These are phyloP conservation scores for Aspergillus calidoustus DNA, from an alignment of 2,329 filamentous ascomycete genomes.

Conservation along the genomic window DNA sequence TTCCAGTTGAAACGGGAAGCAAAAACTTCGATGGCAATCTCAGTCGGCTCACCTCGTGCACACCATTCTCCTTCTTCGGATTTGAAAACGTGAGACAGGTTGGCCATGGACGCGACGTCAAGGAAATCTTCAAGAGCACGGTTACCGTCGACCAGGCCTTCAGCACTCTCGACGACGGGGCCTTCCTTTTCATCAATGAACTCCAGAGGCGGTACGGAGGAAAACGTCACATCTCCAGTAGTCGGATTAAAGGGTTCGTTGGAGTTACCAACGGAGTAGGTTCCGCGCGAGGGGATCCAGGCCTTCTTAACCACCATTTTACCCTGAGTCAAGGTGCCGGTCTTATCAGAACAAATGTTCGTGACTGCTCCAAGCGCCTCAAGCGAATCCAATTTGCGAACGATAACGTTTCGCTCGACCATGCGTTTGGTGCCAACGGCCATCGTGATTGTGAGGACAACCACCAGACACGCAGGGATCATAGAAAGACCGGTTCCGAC, in stretches of 20 bases:
- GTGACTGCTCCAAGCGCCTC: conserved; percentile 68
- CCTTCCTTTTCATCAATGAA: conserved; percentile 32
- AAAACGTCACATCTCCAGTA: conserved; percentile 52
- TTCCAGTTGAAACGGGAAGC: conserved; percentile 70
- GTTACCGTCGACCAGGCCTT: conserved; percentile 51
- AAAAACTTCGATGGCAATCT: conserved; percentile 77
- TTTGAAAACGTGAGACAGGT: conserved; percentile 66
- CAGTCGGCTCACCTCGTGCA: conserved; percentile 69
- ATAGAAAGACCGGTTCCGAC: conserved; percentile 64
- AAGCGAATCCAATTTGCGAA: conserved; percentile 60
- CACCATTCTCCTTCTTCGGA: conserved; percentile 61
- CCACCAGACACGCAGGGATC: conserved; percentile 67
- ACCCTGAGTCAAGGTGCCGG: conserved; percentile 65
- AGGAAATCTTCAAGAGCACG: conserved; percentile 59
- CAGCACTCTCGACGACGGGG: conserved; percentile 29
- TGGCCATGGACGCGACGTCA: conserved; percentile 67
- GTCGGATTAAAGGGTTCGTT: conserved; percentile 63
- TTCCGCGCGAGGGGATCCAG: conserved; percentile 63
- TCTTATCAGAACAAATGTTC: conserved; percentile 62
- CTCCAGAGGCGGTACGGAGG: conserved; percentile 36
- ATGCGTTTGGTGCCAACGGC: conserved; percentile 64
- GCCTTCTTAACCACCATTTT: conserved; percentile 67
- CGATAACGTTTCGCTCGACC: conserved; percentile 62
- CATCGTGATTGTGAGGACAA: conserved; percentile 71
- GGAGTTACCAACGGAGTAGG: conserved; percentile 61